Base-by-base conservation (phyloP, 2,329 filamentous ascomycete genomes). In the Diplodia scrobiculata region DNA sequence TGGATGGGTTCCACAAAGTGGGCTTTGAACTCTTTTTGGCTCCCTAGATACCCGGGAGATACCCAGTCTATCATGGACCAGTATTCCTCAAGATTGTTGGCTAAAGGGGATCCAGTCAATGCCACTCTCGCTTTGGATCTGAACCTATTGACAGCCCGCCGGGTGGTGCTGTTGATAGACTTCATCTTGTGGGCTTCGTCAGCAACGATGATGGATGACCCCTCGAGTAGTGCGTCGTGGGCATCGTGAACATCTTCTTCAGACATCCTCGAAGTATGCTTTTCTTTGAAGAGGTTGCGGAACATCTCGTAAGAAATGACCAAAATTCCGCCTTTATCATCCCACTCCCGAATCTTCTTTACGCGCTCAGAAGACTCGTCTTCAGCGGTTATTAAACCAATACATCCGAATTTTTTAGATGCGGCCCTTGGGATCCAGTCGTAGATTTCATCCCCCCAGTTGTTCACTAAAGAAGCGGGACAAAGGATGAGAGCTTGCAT, bases 31-130 rank as follows among this genome's bases (percentile, higher is more conserved):
- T 93, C 89, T 0, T 77, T 72, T 10, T 83, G 77, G 3, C 85
- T 82, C 0, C 91, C 92, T 2, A 97, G 82, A 73, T 91, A 97
- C 27, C 86, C 86, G 0, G 91, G 90, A 1, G 91, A 88, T 60
- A 95, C 87, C 91, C 92, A 97, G 69, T 93, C 85, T 67, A 97
- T 89, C 86, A 96, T 91, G n/a, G 87, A 80, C 73, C 89, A 92
- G 73, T 96, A 96, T 71, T 97, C 93, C 32, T 84, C 80, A 0
- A 97, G 86, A 62, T 91, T 90, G 73, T 97, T 97, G 4, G 91
- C 88, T 62, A 97, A 80, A 0, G 93, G 93, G 0, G 92, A 94
- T 0, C 92, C 93, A 0, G 92, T 96, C 68, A 97, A 81, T 5
- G 92, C 93, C 69, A 97, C 90, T 11, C 92, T 87, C 67, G 84